These are phyloP conservation scores for Neurospora terricola DNA, from an alignment of 495 filamentous ascomycete genomes.

Conservation along the genomic window DNA sequence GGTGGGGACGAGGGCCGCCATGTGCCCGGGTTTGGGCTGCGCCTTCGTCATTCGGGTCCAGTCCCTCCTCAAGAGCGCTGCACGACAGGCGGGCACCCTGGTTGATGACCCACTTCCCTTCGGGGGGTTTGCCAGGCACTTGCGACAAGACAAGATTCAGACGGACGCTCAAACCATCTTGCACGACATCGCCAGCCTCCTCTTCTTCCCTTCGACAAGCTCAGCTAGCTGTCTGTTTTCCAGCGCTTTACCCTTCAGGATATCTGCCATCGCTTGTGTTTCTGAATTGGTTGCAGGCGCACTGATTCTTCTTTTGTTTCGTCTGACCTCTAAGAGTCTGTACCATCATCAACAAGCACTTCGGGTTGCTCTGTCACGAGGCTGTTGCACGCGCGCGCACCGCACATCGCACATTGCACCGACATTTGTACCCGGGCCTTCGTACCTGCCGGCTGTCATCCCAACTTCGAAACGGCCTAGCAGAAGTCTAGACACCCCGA, in stretches of 20 bases:
- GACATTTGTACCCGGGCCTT: neutral
- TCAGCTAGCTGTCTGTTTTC: neutral
- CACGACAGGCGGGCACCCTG: neutral
- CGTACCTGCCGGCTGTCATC: neutral
- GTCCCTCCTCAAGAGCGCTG: neutral
- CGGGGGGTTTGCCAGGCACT: neutral
- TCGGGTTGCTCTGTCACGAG: neutral
- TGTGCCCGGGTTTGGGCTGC: neutral
- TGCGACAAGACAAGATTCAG: neutral
- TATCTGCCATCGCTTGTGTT: neutral
- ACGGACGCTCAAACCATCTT: neutral
- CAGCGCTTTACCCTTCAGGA: neutral
- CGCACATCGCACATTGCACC: neutral
- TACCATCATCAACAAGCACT: neutral
- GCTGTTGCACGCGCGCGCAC: neutral
- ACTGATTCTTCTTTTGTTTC: neutral
- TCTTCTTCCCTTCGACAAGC: neutral
- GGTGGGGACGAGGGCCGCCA: neutral
- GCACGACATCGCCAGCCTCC: neutral
- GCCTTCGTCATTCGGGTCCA: neutral
- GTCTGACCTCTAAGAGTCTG: neutral
- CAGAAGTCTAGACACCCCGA: neutral
- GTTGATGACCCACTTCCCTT: neutral
- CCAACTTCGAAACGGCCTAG: neutral
- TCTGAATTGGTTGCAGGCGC: neutral